phyloP scores from a whole-genome alignment of 306 rosid species.

The Hylodesmum podocarpum region DNA sequence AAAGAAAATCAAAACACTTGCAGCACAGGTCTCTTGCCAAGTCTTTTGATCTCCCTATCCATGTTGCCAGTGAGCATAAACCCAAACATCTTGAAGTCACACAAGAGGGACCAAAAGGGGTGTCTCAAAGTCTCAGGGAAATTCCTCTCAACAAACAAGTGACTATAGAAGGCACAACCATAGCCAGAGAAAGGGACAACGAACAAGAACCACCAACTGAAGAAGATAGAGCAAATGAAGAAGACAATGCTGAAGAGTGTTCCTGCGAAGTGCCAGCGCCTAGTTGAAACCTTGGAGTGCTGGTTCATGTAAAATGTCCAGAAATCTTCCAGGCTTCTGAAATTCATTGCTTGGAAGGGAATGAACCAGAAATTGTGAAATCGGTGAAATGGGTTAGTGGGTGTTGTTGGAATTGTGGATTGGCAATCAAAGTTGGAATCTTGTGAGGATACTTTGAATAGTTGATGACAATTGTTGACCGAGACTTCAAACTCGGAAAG shows the following conservation, averaged over 20 bases:
- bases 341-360: conserved; percentile 49
- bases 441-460: background rate
- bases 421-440: background rate
- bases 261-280: conserved; percentile 81
- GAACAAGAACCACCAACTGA: conserved; percentile 67
- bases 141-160: conserved; percentile 72
- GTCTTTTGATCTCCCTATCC: conserved; percentile 89
- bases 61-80: conserved; percentile 78
- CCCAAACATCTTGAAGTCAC: conserved; percentile 79
- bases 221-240: conserved; percentile 49
- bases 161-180: conserved; percentile 79
- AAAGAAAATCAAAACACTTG: conserved; percentile 44
- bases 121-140: conserved; percentile 68
- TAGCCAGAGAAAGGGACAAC: conserved; percentile 65
- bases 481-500: background rate
- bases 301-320: conserved; percentile 80
- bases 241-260: conserved; percentile 56
- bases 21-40: conserved; percentile 79
- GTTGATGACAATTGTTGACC: background rate
- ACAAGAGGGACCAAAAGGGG: conserved; percentile 74
- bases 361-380: background rate
- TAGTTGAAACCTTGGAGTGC: conserved; percentile 73
- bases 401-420: conserved; percentile 16
- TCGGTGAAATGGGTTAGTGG: background rate
- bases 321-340: conserved; percentile 81